Evolutionary conservation across 192 early-diverging fungal species (phyloP), one percentile per base, ranked within the genome.

Genomic region (Funneliformis mosseae): DNA sequence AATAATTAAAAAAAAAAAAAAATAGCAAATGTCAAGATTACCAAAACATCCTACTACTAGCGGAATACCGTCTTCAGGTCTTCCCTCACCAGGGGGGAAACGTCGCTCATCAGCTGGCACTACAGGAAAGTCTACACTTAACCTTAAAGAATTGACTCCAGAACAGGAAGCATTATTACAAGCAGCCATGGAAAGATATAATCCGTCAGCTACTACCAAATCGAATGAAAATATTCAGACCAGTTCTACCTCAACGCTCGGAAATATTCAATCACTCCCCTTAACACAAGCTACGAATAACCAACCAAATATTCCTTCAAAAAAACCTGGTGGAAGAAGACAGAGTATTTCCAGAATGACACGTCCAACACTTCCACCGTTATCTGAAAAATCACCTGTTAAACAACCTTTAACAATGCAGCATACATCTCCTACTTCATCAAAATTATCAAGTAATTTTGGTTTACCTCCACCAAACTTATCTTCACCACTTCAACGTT

Each of bases 91-190:
- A 10, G 59, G 33, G 27, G 77, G 73, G 41, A 80, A 28, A 60
- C 43, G 63, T 69, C 81, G 27, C 59, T 76, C 48, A 67, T 62
- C 46, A 43, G 66, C 46, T 78, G 78, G 23, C 76, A 81, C 74
- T 81, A 78, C 62, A 81, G 72, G 60, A 43, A 74, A 68, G n/a
- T 23, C 25, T 61, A 60, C 27, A n/a, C 8, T 43, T 50, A 2
- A n/a, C 10, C 72, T 86, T 76, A 83, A 83, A 66, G 85, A 83
- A 8, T 78, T 86, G 67, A 82, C 85, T 6, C 85, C 85, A 2
- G 85, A 86, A 79, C 85, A 86, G 42, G 83, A 86, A 33, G 83
- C 83, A 14, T 76, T 86, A 14, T 76, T 86, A 0, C 81, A 82
- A 25, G 83, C 84, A 33, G 85, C 83, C 21, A 84, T 86, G 61